phyloP scores from a whole-genome alignment of 768 basidiomycete species.

The Leccinum variicolor region DNA sequence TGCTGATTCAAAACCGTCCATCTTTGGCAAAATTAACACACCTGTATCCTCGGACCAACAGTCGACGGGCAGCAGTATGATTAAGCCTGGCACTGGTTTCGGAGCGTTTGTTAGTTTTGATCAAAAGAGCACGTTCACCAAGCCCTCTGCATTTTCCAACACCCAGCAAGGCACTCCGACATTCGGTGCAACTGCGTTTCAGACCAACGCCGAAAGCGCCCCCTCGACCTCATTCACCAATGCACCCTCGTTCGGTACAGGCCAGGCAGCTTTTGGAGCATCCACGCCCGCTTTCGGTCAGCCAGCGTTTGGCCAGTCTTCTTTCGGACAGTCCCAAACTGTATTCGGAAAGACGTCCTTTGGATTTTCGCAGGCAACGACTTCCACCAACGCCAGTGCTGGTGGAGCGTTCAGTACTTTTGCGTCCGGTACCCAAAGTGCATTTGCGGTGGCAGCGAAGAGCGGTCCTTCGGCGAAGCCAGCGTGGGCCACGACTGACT shows the following conservation, averaged over 20 bases:
- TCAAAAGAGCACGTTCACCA: neutral
- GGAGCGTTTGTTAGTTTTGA: conserved; percentile 27
- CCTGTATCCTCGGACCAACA: conserved; percentile 11
- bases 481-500: conserved; percentile 16
- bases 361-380: conserved; percentile 8
- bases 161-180: conserved; percentile 7
- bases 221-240: conserved; percentile 30
- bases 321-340: conserved; percentile 22
- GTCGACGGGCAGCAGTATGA: conserved; percentile 16
- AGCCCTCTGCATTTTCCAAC: conserved; percentile 19
- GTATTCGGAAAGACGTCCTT: conserved; percentile 25
- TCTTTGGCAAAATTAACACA: conserved; percentile 29
- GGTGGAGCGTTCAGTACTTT: conserved; percentile 38
- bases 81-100: conserved; percentile 36
- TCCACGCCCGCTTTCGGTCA: conserved; percentile 34
- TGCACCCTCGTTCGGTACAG: conserved; percentile 27
- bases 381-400: conserved; percentile 9
- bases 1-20: conserved; percentile 27
- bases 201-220: conserved; percentile 11
- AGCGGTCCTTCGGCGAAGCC: conserved; percentile 18
- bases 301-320: conserved; percentile 37
- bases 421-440: conserved; percentile 24
- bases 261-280: conserved; percentile 33
- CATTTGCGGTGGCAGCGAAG: conserved; percentile 27
- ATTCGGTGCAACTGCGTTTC: conserved; percentile 17